phyloP scores from a whole-genome alignment of 768 basidiomycete genomes.

The Gloeopeniophorella convolvens region DNA sequence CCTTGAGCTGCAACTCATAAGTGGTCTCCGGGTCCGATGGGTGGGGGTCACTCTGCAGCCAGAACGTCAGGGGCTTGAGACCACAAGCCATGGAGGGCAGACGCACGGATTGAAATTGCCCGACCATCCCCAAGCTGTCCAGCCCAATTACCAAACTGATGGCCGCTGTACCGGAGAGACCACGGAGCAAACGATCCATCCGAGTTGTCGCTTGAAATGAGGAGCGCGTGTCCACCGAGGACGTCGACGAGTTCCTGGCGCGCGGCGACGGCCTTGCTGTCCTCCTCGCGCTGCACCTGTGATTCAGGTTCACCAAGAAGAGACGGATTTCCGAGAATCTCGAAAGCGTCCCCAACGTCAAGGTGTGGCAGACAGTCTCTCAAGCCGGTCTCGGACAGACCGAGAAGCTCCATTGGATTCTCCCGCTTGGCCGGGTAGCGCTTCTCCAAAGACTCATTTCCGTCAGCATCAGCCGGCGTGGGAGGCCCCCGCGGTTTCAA shows the following conservation, averaged over 20 bases:
- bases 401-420: conserved; percentile 56
- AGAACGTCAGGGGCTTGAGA: too few relatives aligned
- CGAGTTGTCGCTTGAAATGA: conserved; percentile 42
- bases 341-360: conserved; percentile 80
- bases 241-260: conserved; percentile 76
- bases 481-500: conserved; percentile 28
- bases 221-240: conserved; percentile 66
- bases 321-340: conserved; percentile 53
- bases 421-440: conserved; percentile 46
- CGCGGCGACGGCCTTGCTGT: conserved; percentile 33
- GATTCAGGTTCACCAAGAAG: conserved; percentile 31
- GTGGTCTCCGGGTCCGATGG: conserved; percentile 45
- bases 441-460: conserved; percentile 31
- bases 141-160: conserved; percentile 86
- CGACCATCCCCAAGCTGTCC: conserved; percentile 95
- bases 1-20: conserved; percentile 93
- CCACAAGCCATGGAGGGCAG: too few relatives aligned
- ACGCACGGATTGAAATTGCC: conserved; percentile 77
- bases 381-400: conserved; percentile 60
- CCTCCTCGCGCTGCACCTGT: conserved; percentile 26
- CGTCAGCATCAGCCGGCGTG: conserved; percentile 22
- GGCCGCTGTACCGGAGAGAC: conserved; percentile 87
- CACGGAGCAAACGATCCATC: conserved; percentile 49
- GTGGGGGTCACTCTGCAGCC: conserved; percentile 70
- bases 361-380: conserved; percentile 77